Base-by-base conservation (phyloP, 202 grass and related monocot genomes). In the Brachypodium distachyon region DNA sequence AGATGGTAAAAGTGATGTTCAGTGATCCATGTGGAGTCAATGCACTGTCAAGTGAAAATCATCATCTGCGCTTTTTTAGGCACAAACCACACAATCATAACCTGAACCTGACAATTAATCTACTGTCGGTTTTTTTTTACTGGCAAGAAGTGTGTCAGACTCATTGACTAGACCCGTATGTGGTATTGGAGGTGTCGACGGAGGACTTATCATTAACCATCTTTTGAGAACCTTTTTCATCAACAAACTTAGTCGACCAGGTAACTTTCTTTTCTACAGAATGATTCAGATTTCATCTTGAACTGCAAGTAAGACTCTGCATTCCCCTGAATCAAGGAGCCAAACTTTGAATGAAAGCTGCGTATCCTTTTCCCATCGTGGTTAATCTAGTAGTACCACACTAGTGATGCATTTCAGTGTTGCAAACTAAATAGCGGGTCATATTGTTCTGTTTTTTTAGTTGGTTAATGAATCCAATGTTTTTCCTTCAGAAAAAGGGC, bases 251-350 rank as follows among this genome's bases (percentile, higher is more conserved):
- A 67, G 59, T 27, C 67, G 67, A 51, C 63, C 46, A 12, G 60
- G 51, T 46, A 49, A 14, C 5, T 25, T 49, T 68, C 31, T 72
- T 49, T 72, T 33, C 1, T 41, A 1, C 67, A 70, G 12, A 42
- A 50, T 71, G 6, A 54, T 33, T 57, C 72, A 77, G 47, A 72
- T 62, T 76, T 49, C 57, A 36, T 76, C 28, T 62, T 76, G 6
- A 77, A 6, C 58, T 77, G n/a, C 58, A 77, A 39, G 59, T 11
- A 7, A 37, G 29, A 1, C 3, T 67, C 39, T 46, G 42, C 65
- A 31, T 9, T 61, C 21, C 43, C 14, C 14, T 27, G 58, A 77
- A 77, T 38, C 60, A 65, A 38, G 31, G 31, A 64, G 42, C 29
- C 19, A 34, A 29, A n/a, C n/a, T n/a, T n/a, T n/a, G n/a, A n/a